Base-by-base conservation (phyloP, 805 yeast genomes). In the Saccharomyces eubayanus region DNA sequence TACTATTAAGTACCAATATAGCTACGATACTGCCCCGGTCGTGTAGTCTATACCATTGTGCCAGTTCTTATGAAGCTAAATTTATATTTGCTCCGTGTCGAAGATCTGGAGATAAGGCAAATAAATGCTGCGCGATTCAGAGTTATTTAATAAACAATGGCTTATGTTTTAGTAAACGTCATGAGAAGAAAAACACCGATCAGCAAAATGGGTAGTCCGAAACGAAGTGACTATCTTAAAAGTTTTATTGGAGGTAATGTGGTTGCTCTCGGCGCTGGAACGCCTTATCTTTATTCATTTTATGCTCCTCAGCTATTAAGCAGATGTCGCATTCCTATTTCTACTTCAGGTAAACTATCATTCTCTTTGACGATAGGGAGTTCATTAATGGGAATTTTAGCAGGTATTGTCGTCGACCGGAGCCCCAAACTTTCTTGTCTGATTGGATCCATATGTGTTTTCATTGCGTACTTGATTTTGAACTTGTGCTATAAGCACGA, bases 261-360 rank as follows among this genome's bases (percentile, higher is more conserved):
- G 16, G 83, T 83, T 8, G 78, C 87, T 0, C 61, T 85, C 48
- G 89, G 85, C 0, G 77, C 89, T 2, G 92, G 94, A 2, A 85
- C 90, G 2, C 87, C 89, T 0, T 87, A 87, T 61, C 71, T 85
- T 12, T 87, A 82, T 64, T 87, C 91, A 0, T 80, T 82, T n/a
- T 87, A 81, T 63, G 83, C 89, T 1, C 91, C 92, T 1, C 90
- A 86, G 63, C 70, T 87, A 57, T 76, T 84, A 28, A 70, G 74
- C 28, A 71, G 76, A 59, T 80, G 85, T 27, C 77, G 81, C 0
- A 73, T 86, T 28, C 77, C 84, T 0, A 77, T 85, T 0, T 72
- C 81, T 0, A 81, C 80, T 57, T 80, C 89, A 6, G 87, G 90
- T 2, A 76, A 79, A 12, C 73, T 87, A 4, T 81, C 92, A 0